phyloP scores from a whole-genome alignment of 495 filamentous ascomycete species.

The Ascodesmis nigricans region DNA sequence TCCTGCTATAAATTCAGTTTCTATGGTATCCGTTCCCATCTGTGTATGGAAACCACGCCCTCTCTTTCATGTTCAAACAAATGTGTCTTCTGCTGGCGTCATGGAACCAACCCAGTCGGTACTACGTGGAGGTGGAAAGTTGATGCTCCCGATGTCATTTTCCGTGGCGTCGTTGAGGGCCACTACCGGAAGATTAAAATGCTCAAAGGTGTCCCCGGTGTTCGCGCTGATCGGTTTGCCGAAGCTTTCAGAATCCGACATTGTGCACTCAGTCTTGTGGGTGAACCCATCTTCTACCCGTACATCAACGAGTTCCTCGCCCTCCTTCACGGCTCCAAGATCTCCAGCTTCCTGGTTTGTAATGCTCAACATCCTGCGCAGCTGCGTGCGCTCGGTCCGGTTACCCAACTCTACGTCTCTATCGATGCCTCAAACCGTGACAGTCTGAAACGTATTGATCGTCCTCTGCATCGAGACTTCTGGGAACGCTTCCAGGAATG shows the following conservation, averaged over 20 bases:
- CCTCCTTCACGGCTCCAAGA: conserved; percentile 62
- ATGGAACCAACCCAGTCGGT: conserved; percentile 89
- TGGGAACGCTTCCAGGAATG: conserved; percentile 88
- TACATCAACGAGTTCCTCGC: conserved; percentile 78
- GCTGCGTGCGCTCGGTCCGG: conserved; percentile 52
- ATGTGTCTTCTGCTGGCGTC: conserved; percentile 96
- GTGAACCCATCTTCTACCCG: conserved; percentile 94
- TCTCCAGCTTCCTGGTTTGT: conserved; percentile 87
- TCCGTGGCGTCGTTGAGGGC: conserved; percentile 66
- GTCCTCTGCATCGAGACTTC: conserved; percentile 84
- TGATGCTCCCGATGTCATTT: conserved; percentile 71
- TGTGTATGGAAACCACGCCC: conserved; percentile 94
- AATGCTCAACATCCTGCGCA: conserved; percentile 92
- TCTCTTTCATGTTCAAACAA: conserved; percentile 93
- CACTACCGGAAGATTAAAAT: conserved; percentile 97
- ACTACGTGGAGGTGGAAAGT: conserved; percentile 93
- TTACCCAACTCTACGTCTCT: conserved; percentile 86
- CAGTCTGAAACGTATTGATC: conserved; percentile 62
- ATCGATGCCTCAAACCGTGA: conserved; percentile 90
- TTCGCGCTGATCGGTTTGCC: conserved; percentile 71
- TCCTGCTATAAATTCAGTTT: conserved; percentile 95
- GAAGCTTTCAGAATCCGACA: conserved; percentile 86
- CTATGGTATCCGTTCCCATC: conserved; percentile 85
- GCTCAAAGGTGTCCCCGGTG: conserved; percentile 79
- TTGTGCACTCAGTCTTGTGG: conserved; percentile 68